Evolutionary conservation across 1,284 basidiomycete species (phyloP).

Genomic region (Ceratobasidium sp.): DNA sequence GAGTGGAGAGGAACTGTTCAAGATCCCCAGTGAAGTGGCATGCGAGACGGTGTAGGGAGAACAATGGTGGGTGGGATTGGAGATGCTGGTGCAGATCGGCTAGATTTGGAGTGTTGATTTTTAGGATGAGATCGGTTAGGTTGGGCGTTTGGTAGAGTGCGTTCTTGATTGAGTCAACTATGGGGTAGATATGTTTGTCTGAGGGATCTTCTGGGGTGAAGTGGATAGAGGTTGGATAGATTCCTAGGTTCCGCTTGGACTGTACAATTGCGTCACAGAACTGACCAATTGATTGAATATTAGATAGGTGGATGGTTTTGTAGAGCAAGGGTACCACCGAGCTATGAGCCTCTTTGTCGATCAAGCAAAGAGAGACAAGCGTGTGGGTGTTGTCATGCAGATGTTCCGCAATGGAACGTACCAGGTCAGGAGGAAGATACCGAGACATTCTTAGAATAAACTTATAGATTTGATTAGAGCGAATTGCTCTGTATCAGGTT

Average conservation of each 20-base stretch:
- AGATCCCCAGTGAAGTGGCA: slow-evolving; percentile 1
- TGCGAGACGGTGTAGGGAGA: slow-evolving; percentile 9
- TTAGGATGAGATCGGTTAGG: slow-evolving; percentile 3
- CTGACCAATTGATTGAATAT: background rate
- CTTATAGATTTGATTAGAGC: background rate
- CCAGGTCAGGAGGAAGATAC: slow-evolving; percentile 22
- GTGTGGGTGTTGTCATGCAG: slow-evolving; percentile 8
- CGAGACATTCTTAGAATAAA: background rate
- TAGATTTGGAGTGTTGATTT: slow-evolving; percentile 9
- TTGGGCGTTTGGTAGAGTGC: slow-evolving; percentile 4
- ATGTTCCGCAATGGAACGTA: slow-evolving; percentile 37
- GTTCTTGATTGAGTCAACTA: background rate
- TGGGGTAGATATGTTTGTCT: background rate
- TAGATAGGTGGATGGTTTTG: background rate
- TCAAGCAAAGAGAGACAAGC: slow-evolving; percentile 17
- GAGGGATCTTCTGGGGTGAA: background rate
- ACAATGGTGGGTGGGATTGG: background rate
- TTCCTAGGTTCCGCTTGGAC: background rate
- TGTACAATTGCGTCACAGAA: slow-evolving; percentile 14
- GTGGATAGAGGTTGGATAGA: background rate
- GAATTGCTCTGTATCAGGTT: background rate
- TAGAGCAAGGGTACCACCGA: slow-evolving; percentile 17
- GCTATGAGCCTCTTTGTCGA: slow-evolving; percentile 12
- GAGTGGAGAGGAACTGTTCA: slow-evolving; percentile 5
- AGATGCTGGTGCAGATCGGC: background rate